A percentile compares a stretch with the other conserved stretches of the same genome.
Conservation (phyloP, 257 asterid species). For the Voacanga thouarsii region DNA sequence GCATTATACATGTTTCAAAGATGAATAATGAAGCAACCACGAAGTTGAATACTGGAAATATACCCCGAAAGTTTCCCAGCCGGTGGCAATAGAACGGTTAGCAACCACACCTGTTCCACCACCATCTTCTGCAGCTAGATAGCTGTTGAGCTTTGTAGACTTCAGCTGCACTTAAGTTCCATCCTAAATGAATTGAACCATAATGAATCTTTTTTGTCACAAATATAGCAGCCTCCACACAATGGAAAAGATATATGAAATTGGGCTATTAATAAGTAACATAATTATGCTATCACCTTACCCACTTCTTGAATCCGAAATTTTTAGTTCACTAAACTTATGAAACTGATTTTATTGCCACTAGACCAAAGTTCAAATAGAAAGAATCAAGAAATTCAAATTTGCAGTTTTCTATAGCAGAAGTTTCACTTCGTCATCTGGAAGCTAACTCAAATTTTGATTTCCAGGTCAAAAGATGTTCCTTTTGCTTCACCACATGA, state of each 20-base stretch:
- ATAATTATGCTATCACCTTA: neutral
- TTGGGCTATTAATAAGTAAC: neutral
- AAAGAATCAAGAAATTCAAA: too few species aligned
- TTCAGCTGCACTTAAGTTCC: neutral
- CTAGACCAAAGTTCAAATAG: neutral
- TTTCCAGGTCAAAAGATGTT: too few species aligned
- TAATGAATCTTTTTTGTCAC: too few species aligned
- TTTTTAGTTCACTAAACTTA: neutral
- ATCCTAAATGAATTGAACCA: too few species aligned
- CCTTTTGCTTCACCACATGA: too few species aligned
- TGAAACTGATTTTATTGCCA: neutral
- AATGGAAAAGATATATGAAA: neutral
- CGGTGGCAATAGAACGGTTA: conserved; percentile 53
- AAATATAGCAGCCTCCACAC: neutral
- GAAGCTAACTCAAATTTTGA: too few species aligned
- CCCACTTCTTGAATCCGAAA: neutral
- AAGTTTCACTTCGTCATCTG: too few species aligned
- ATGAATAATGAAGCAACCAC: neutral
- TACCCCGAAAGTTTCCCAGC: conserved; percentile 77
- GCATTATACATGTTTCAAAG: too few species aligned
- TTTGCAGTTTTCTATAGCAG: too few species aligned
- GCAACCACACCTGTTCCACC: conserved; percentile 69
- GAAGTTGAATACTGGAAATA: too few species aligned
- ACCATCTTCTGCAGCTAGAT: conserved; percentile 60
- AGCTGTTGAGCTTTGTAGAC: neutral